Evolutionary conservation across 2,329 filamentous ascomycete genomes (phyloP).

Genomic region (Venturiaceae sp.): DNA sequence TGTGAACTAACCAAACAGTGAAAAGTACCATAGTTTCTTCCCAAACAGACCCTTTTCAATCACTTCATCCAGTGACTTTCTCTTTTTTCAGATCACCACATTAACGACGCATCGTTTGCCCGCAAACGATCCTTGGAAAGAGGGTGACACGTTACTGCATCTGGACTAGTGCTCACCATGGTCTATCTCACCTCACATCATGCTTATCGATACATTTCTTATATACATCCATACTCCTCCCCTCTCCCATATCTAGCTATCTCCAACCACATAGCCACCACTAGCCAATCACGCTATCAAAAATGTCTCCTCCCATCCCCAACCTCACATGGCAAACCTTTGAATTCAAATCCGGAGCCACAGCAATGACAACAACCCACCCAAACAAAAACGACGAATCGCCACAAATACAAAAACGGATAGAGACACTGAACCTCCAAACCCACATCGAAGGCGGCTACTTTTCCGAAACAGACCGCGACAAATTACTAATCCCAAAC

Average conservation of each 20-base stretch:
- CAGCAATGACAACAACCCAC: constrained; percentile 9
- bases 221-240: too few species aligned
- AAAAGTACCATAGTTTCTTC: too few species aligned
- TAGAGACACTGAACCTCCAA: constrained; percentile 37
- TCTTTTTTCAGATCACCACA: not conserved
- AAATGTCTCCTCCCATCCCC: constrained; percentile 14
- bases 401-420: constrained; percentile 24
- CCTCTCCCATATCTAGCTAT: too few species aligned
- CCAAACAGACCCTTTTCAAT: not conserved
- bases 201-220: not conserved
- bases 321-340: constrained; percentile 12
- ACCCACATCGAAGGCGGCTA: constrained; percentile 57
- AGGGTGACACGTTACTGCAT: not conserved
- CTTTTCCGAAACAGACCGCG: constrained; percentile 52
- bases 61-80: not conserved
- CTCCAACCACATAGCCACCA: not conserved
- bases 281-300: not conserved
- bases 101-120: not conserved
- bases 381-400: constrained; percentile 18
- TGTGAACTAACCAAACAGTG: too few species aligned
- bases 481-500: constrained; percentile 42
- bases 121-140: not conserved
- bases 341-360: not conserved
- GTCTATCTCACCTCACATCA: not conserved
- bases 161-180: not conserved